Conservation (phyloP, 2,329 filamentous ascomycete species). For the Trichoderma simmonsii region DNA sequence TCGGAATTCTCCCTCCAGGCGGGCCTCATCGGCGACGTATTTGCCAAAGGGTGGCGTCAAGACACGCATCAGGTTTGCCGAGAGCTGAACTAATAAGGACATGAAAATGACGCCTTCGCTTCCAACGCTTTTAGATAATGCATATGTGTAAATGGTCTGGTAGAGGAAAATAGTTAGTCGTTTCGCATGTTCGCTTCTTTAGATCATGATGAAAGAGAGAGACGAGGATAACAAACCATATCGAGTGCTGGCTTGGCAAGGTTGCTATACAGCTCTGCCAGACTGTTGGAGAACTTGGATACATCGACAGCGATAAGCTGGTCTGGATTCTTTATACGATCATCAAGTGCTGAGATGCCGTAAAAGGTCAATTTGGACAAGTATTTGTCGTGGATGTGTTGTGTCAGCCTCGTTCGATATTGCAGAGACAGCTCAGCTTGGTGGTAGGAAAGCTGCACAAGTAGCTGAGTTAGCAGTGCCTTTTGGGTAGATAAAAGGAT, state of each 20-base stretch:
- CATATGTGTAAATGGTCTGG: slow-evolving; percentile 86
- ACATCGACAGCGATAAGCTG: slow-evolving; percentile 97
- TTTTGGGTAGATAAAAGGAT: background rate
- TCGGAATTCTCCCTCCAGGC: slow-evolving; percentile 91
- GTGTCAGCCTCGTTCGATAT: slow-evolving; percentile 90
- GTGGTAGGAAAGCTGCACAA: slow-evolving; percentile 78
- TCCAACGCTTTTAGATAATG: slow-evolving; percentile 89
- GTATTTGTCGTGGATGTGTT: slow-evolving; percentile 92
- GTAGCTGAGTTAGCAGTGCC: background rate
- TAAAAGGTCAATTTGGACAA: slow-evolving; percentile 98
- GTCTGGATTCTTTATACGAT: slow-evolving; percentile 97
- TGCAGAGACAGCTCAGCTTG: slow-evolving; percentile 91
- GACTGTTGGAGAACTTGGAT: slow-evolving; percentile 89
- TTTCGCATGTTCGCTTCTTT: background rate
- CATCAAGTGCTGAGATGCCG: slow-evolving; percentile 88
- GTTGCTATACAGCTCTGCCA: slow-evolving; percentile 95
- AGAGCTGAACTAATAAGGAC: slow-evolving; percentile 89
- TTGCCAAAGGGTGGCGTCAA: slow-evolving; percentile 95
- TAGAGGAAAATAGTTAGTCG: slow-evolving; percentile 26
- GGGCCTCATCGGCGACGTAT: slow-evolving; percentile 94
- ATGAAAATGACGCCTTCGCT: slow-evolving; percentile 95
- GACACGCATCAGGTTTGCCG: slow-evolving; percentile 87
- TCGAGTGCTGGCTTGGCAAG: slow-evolving; percentile 91
- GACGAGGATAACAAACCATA: slow-evolving; percentile 56
- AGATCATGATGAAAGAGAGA: background rate